phyloP scores from a whole-genome alignment of 306 rosid species.

The Corylus heterophylla region DNA sequence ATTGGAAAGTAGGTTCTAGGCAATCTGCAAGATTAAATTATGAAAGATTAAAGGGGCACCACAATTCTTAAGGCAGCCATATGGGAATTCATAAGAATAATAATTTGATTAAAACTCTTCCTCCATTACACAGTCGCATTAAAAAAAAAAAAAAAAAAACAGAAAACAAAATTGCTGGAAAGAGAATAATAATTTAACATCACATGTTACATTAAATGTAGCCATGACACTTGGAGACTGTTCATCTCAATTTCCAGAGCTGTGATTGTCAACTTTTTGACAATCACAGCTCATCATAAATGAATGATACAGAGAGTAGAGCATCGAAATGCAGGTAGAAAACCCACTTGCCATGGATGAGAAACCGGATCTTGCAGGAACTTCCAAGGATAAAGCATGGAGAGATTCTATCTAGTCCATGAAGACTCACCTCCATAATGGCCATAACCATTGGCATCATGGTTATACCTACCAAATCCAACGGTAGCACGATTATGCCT shows the following conservation, averaged over 20 bases:
- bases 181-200: neutral
- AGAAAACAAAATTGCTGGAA: too few species aligned
- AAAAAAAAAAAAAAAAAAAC: too few species aligned
- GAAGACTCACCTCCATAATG: constrained; percentile 24
- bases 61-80: too few species aligned
- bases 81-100: too few species aligned
- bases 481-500: constrained; percentile 32
- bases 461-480: constrained; percentile 32
- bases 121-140: too few species aligned
- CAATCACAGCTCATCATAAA: neutral
- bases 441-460: constrained; percentile 27
- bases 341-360: neutral
- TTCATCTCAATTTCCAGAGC: neutral
- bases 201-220: neutral
- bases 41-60: too few species aligned
- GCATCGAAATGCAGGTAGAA: neutral
- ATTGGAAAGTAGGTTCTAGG: too few species aligned
- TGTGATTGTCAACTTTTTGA: neutral
- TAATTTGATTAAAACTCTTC: too few species aligned
- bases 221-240: neutral
- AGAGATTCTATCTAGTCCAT: constrained; percentile 31
- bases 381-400: neutral
- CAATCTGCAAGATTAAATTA: too few species aligned
- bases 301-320: neutral
- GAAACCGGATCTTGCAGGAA: neutral